These are phyloP conservation scores for Amaranthus palmeri DNA, from an alignment of 148 eudicot species.

Conservation along the genomic window DNA sequence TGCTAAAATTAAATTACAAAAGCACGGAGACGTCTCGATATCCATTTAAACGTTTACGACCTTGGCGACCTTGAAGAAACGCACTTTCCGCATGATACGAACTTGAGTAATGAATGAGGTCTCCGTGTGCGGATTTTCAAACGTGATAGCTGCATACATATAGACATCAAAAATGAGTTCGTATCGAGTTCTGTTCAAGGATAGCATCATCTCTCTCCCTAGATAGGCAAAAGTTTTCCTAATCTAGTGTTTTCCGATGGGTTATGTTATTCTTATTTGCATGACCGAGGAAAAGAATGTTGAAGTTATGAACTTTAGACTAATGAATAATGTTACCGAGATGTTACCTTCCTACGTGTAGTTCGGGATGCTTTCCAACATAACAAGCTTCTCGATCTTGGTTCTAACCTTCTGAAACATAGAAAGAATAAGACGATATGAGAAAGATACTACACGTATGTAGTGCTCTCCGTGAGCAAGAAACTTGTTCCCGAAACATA, in stretches of 20 bases:
- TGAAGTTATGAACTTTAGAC: too few species aligned
- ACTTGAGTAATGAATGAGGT: slow-evolving; percentile 47
- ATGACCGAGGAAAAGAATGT: not conserved
- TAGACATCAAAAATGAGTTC: not conserved
- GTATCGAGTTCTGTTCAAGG: too few species aligned
- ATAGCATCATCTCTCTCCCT: not conserved
- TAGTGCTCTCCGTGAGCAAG: not conserved
- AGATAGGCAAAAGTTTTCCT: too few species aligned
- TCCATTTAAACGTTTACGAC: slow-evolving; percentile 20
- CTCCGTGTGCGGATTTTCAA: slow-evolving; percentile 54
- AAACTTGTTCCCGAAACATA: not conserved
- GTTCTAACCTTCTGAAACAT: slow-evolving; percentile 71
- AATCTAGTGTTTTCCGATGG: too few species aligned
- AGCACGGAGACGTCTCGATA: slow-evolving; percentile 6
- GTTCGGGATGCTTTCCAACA: slow-evolving; percentile 79
- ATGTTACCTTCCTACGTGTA: slow-evolving; percentile 63
- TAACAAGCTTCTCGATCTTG: slow-evolving; percentile 82
- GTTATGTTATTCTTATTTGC: too few species aligned
- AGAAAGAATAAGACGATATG: slow-evolving; percentile 10
- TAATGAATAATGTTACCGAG: not conserved
- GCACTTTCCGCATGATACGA: slow-evolving; percentile 75
- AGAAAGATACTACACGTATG: not conserved
- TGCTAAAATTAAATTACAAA: slow-evolving; percentile 19
- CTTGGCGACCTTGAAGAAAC: slow-evolving; percentile 66
- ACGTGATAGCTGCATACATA: slow-evolving; percentile 55